Evolutionary conservation across 352 stramenopile genomes (phyloP).

Genomic region (Nothophytophthora sp.): DNA sequence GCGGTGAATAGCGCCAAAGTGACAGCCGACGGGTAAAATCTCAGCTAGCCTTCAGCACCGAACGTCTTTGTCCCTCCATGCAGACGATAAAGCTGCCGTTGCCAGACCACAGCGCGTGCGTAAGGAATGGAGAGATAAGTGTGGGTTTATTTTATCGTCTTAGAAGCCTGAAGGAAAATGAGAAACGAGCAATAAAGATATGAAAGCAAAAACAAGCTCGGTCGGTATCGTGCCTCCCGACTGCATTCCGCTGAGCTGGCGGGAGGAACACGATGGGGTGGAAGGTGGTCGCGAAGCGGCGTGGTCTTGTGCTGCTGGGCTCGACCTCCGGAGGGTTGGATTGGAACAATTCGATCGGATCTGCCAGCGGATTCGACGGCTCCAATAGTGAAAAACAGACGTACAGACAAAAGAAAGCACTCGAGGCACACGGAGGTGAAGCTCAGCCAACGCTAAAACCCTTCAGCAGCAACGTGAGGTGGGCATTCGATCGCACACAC

Average conservation of each 20-base stretch:
- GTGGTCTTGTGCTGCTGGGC: conserved; percentile 28
- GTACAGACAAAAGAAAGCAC: conserved; percentile 24
- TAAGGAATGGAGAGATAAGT: conserved; percentile 9
- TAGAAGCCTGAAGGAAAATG: conserved; percentile 15
- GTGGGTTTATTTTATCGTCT: conserved; percentile 37
- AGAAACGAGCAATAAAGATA: conserved; percentile 20
- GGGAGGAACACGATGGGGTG: conserved; percentile 16
- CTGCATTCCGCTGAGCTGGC: conserved; percentile 32
- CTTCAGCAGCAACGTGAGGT: not conserved
- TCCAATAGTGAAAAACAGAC: conserved; percentile 24
- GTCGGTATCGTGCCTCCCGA: conserved; percentile 20
- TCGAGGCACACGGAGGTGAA: no score
- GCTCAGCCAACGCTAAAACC: conserved; percentile 8
- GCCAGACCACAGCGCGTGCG: not conserved
- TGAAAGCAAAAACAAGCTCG: conserved; percentile 21
- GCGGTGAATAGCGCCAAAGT: conserved; percentile 20
- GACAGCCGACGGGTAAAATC: conserved; percentile 24
- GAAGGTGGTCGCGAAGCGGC: conserved; percentile 11
- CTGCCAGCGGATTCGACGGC: conserved; percentile 30
- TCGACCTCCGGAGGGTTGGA: conserved; percentile 11
- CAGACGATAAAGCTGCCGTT: not conserved
- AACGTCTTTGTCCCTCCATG: not conserved
- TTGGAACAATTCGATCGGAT: conserved; percentile 26
- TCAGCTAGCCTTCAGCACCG: conserved; percentile 6
- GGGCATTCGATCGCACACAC: conserved; percentile 28